Evolutionary conservation across 177 flowering plant genomes (phyloP).

Genomic region (Vitis hybrid): DNA sequence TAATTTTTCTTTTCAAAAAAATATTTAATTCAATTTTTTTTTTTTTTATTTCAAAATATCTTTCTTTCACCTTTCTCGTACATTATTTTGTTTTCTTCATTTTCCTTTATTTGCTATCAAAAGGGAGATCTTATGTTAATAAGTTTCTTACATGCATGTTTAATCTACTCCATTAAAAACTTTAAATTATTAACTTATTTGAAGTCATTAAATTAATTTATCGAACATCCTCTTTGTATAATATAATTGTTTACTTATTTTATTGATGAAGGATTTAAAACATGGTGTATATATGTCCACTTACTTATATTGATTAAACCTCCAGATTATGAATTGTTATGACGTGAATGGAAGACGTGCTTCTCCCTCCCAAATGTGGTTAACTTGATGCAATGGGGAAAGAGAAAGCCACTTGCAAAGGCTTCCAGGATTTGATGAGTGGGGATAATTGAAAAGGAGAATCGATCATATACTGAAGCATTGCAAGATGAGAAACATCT

Average conservation of each 20-base stretch:
- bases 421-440: constrained; percentile 85
- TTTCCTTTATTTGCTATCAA: too few relatives aligned
- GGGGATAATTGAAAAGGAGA: constrained; percentile 84
- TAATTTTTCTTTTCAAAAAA: too few relatives aligned
- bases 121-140: too few relatives aligned
- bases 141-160: too few relatives aligned
- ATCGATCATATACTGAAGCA: constrained; percentile 64
- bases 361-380: constrained; percentile 76
- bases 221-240: too few relatives aligned
- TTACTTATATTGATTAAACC: constrained; percentile 14
- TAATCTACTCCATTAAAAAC: too few relatives aligned
- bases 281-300: neutral
- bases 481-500: constrained; percentile 70
- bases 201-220: too few relatives aligned
- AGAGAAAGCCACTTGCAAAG: constrained; percentile 58
- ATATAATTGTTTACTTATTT: neutral
- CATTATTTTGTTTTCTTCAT: too few relatives aligned
- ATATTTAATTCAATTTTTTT: too few relatives aligned
- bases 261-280: neutral
- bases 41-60: too few relatives aligned
- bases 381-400: constrained; percentile 82
- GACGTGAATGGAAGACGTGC: constrained; percentile 72
- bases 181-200: too few relatives aligned
- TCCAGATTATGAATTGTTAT: constrained; percentile 94
- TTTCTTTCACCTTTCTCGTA: too few relatives aligned